These are phyloP conservation scores for Thelonectria rubi DNA, from an alignment of 2,329 filamentous ascomycete genomes.

Conservation along the genomic window DNA sequence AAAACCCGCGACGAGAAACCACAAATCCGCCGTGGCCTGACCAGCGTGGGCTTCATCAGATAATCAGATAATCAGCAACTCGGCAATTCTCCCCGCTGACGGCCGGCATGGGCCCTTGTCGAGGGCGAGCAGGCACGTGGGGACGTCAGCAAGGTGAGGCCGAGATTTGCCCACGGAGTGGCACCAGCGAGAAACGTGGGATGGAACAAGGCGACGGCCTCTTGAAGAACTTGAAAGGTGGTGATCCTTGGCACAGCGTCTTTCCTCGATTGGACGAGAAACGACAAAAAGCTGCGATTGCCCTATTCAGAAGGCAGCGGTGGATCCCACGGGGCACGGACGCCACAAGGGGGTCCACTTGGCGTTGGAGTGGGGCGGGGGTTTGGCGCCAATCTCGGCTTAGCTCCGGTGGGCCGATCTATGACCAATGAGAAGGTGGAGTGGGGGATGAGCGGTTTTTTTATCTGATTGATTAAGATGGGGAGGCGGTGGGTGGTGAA, in stretches of 20 bases:
- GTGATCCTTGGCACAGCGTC: conserved; percentile 7
- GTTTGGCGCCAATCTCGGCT: conserved; percentile 3
- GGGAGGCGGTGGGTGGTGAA: background rate
- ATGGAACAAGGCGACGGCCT: no score
- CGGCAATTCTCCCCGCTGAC: no score
- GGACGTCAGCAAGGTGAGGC: background rate
- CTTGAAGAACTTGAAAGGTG: no score
- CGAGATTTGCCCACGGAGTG: background rate
- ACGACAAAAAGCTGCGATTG: background rate
- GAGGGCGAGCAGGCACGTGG: background rate
- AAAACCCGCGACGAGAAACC: no score
- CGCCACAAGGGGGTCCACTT: background rate
- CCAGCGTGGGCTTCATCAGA: no score
- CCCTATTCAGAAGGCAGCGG: background rate
- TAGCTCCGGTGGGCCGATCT: conserved; percentile 11
- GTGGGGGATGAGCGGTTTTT: conserved; percentile 10
- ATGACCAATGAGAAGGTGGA: conserved; percentile 11
- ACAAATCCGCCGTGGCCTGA: no score
- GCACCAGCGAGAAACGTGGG: background rate
- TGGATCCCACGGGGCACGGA: conserved; percentile 3
- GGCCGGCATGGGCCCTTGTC: no score
- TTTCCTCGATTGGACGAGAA: conserved; percentile 3
- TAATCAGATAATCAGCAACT: no score
- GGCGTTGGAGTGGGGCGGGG: background rate
- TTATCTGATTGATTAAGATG: conserved; percentile 22